Base-by-base conservation (phyloP, 805 yeast genomes). In the Saccharomyces eubayanus region DNA sequence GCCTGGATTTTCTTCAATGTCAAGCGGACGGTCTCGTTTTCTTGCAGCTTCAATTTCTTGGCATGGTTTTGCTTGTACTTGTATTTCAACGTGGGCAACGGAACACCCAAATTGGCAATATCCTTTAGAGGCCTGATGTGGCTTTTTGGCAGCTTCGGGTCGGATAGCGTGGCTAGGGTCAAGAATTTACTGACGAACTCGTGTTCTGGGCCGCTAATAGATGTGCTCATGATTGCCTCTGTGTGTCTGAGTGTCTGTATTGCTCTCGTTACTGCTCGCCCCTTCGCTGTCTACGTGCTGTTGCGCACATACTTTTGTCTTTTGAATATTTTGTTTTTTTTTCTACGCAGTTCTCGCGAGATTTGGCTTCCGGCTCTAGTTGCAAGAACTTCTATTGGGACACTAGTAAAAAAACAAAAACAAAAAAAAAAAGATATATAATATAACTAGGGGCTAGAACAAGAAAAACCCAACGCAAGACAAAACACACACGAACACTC, bases 1-100 rank as follows among this genome's bases (percentile, higher is more conserved):
- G 85, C 80, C 61, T 83, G 82, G 52, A 89, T 78, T 30, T 91
- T 85, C 67, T 84, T 85, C 64, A 88, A 74, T 4, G 67, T 61
- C 14, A 78, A 69, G 12, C 57, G 55, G 20, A 61, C 51, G 41
- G 49, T 24, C 3, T 49, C 45, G 21, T 43, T 27, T 1, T 28
- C 47, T 11, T 53, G 16, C 12, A 41, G 8, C 12, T 52, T 40
- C 14, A 31, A 27, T 11, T 51, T 53, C 31, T 55, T 61, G 10
- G 50, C 49, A 48, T 60, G 60, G 11, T 54, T 57, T 27, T 64
- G 66, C 29, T 64, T 63, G 54, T 71, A 59, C 72, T 77, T 59
- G 69, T 74, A 72, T 50, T 72, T 72, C 45, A 79, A 61, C 20
- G 74, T 67, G 48, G 85, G 84, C 46, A 82, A 72, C 27, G 78